Base-by-base conservation (phyloP, 768 basidiomycete species). In the Suillus tomentosus region DNA sequence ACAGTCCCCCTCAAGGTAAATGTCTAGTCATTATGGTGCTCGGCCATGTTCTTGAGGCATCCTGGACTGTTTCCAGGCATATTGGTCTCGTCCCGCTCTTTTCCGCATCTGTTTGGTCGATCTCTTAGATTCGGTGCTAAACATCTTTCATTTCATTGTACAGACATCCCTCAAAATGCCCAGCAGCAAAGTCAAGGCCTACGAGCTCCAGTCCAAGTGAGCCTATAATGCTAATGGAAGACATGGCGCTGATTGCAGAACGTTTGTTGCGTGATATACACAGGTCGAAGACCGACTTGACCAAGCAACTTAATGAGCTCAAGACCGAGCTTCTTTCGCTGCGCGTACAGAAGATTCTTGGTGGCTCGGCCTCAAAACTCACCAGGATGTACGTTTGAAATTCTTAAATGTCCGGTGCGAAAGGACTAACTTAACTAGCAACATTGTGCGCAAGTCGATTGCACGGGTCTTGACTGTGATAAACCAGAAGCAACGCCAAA, bases 381-480 rank as follows among this genome's bases (percentile, higher is more conserved):
- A 96, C 94, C 73, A 95, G 92, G 84, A 99, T 99, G 97, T 99
- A 79, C 73, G 91, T 85, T 54, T 39, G 3, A 24, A 4, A 15
- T 59, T 15, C 4, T 43, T 31, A 11, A 8, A 13, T 37, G 2
- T 37, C 36, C 8, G 15, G 19, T 55, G 17, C 40, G 39, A 15
- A 22, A 43, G 34, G 56, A 56, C 39, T 37, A 7, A 50, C 39
- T 64, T 65, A 17, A 34, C 51, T 64, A 99, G 97, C 80, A 87
- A 90, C 79, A 85, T 91, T 69, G 94, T 98, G 79, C 96, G 97
- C 85, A 99, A 98, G 83, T 96, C 94, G 69, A 94, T 99, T 76
- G 97, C 97, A 68, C 94, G 97, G 62, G 96, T 99, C 70, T 79
- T 98, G 81, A 99, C 97, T 51, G 95, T 99, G 72, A 96, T 91